Evolutionary conservation across 768 basidiomycete species (phyloP), one percentile per base, ranked within the genome.

Genomic region (Lentinus tigrinus): DNA sequence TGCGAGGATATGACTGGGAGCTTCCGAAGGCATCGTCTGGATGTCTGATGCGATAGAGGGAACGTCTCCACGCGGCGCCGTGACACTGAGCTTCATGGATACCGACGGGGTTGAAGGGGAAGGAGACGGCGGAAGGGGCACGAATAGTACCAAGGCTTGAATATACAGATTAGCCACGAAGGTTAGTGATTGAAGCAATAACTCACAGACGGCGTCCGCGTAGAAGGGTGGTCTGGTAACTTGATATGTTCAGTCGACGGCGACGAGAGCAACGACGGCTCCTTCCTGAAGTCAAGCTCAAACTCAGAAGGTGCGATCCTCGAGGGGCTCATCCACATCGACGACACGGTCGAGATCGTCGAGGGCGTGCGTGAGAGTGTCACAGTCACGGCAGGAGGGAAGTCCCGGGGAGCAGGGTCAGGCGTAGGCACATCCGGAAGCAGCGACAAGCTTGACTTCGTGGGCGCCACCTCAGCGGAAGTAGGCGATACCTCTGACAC

Each of bases 211-310:
- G 64, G 64, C 28, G 61, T 52, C 26, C 68, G 59, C 17, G 68
- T 58, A 17, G 69, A 59, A 13, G 58, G 44, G 28, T 46, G 61
- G 1, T 39, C 46, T 16, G 59, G 44, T 11, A 55, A 47, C 52
- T 47, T 51, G 6, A 56, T 38, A 9, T 70, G 63, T 23, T 63
- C 57, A 6, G 70, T 60, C 19, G 63, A 67, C 38, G 73, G 72
- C 3, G 80, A 81, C 11, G 83, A 78, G 19, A 89, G 69, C 27
- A 89, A 70, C 1, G 85, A 81, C 6, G 87, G 84, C 61, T 77
- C 78, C 2, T 85, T 87, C 5, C 82, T 78, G 16, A 76, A 65
- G n/a, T 78, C 75, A 44, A 66, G 60, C 59, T 65, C 60, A 14
- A 67, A 52, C 37, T 56, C 56, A 10, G 62, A 59, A 10, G 59